These are phyloP conservation scores for Geosmithia morbida DNA, from an alignment of 2,329 filamentous ascomycete genomes.

Conservation along the genomic window DNA sequence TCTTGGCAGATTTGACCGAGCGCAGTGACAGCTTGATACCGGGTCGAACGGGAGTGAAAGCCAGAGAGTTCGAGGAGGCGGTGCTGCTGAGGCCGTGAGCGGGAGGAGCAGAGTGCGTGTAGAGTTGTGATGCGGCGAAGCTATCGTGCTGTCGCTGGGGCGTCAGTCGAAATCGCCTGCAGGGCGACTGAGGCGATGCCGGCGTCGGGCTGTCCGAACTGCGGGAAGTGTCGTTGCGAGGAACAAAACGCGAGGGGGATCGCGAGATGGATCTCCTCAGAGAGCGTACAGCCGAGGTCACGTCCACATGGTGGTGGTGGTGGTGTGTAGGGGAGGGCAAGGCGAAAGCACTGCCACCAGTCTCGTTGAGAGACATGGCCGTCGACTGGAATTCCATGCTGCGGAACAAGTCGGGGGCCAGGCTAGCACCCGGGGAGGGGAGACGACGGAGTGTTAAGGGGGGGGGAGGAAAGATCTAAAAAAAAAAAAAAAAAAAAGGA, in stretches of 20 bases:
- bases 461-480: no score
- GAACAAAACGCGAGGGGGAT: conserved; percentile 82
- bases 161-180: conserved; percentile 24
- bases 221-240: conserved; percentile 32
- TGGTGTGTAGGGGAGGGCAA: conserved; percentile 74
- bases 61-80: conserved; percentile 29
- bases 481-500: no score
- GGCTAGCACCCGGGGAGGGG: no score
- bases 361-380: conserved; percentile 2
- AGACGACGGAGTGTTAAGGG: no score
- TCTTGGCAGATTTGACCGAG: conserved; percentile 45
- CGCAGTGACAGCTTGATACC: conserved; percentile 53
- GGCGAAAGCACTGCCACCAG: conserved; percentile 62
- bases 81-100: conserved; percentile 12
- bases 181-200: conserved; percentile 35
- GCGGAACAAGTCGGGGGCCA: neutral
- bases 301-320: conserved; percentile 69
- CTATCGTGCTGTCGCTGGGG: conserved; percentile 13
- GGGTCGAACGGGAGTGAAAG: conserved; percentile 51
- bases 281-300: conserved; percentile 67
- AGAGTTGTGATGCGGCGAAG: conserved; percentile 11
- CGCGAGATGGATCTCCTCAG: conserved; percentile 78
- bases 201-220: conserved; percentile 30
- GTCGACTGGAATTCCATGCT: neutral
- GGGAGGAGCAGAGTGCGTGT: conserved; percentile 18